Percentiles rank a stretch among this genome's conserved stretches.
Conservation (phyloP, 1,284 basidiomycete species). For the Leccinum subfulvum region DNA sequence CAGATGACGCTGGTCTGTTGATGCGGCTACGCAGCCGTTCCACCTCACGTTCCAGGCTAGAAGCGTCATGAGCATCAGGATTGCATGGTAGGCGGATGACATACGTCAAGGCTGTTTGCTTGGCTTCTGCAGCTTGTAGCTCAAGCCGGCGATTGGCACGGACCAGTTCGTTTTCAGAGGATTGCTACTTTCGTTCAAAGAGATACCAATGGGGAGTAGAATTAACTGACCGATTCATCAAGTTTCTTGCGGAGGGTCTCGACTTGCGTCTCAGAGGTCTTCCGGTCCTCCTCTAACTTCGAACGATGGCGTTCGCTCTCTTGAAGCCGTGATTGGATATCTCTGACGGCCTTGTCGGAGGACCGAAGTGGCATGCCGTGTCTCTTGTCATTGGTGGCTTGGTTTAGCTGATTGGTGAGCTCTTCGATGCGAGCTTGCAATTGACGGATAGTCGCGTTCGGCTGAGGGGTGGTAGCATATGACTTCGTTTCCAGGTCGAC, state of each 20-base stretch:
- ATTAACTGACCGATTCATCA: constrained; percentile 47
- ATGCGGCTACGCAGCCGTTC: constrained; percentile 68
- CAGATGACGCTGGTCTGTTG: constrained; percentile 43
- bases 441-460: constrained; percentile 52
- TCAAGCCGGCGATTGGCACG: constrained; percentile 73
- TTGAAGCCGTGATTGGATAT: constrained; percentile 51
- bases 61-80: constrained; percentile 8
- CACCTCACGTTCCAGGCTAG: constrained; percentile 66
- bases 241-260: constrained; percentile 53
- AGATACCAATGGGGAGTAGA: background rate
- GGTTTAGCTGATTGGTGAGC: constrained; percentile 59
- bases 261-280: constrained; percentile 57
- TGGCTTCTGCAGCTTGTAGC: constrained; percentile 70
- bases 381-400: constrained; percentile 48
- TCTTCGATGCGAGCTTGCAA: constrained; percentile 72
- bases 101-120: constrained; percentile 68
- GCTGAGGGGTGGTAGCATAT: constrained; percentile 62
- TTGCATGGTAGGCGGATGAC: constrained; percentile 24
- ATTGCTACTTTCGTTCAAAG: constrained; percentile 53
- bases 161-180: constrained; percentile 63
- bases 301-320: constrained; percentile 61
- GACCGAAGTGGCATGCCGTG: constrained; percentile 48
- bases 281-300: constrained; percentile 66
- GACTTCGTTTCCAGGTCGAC: constrained; percentile 81
- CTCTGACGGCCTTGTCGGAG: constrained; percentile 53